These are phyloP conservation scores for Syzygium syzygioides DNA, from an alignment of 441 rosid species.

Conservation along the genomic window DNA sequence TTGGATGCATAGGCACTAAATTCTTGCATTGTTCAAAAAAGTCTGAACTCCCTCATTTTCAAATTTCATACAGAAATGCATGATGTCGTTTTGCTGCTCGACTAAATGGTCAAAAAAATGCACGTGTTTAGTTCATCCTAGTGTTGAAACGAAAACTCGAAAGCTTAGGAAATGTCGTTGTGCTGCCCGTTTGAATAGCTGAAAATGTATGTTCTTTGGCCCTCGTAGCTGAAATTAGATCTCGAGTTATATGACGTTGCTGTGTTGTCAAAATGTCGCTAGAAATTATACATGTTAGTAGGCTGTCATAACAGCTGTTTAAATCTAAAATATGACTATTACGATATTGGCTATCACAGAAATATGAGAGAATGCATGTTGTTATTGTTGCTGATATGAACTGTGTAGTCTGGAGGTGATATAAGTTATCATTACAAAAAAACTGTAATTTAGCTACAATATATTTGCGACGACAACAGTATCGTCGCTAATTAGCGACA, in stretches of 20 bases:
- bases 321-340: not conserved
- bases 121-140: not conserved
- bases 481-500: too few relatives aligned
- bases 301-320: not conserved
- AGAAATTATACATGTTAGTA: not conserved
- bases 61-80: not conserved
- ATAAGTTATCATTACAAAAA: too few relatives aligned
- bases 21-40: not conserved
- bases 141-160: not conserved
- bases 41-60: not conserved
- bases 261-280: not conserved
- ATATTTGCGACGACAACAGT: too few relatives aligned
- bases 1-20: not conserved
- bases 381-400: not conserved
- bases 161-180: not conserved
- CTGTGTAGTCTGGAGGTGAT: not conserved
- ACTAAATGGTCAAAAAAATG: not conserved
- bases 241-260: not conserved
- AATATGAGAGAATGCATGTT: not conserved
- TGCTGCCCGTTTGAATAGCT: not conserved
- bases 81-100: not conserved
- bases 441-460: too few relatives aligned
- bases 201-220: not conserved
- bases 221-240: not conserved
- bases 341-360: not conserved